phyloP scores from a whole-genome alignment of 75 land plant species.

The Chamaecyparis obtusa region DNA sequence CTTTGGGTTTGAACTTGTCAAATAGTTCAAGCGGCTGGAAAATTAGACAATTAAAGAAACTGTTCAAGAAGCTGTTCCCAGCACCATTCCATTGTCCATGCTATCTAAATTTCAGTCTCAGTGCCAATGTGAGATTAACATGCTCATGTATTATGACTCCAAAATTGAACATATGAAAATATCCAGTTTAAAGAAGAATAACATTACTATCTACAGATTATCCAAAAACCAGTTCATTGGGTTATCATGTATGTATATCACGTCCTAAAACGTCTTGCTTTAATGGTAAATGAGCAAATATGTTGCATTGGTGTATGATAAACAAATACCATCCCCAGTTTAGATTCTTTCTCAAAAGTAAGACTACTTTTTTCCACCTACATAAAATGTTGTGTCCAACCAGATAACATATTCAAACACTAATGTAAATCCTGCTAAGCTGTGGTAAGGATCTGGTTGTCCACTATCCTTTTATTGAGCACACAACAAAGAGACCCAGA shows the following conservation, averaged over 20 bases:
- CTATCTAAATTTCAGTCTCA: not conserved
- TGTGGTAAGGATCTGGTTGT: not conserved
- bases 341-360: not conserved
- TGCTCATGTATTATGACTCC: not conserved
- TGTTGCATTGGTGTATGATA: not conserved
- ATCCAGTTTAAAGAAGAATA: not conserved
- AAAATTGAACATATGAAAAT: not conserved
- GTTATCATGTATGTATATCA: not conserved
- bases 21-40: not conserved
- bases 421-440: not conserved
- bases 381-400: not conserved
- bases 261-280: not conserved
- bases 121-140: not conserved
- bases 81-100: not conserved
- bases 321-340: not conserved
- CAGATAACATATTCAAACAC: not conserved
- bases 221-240: not conserved
- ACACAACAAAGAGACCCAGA: not conserved
- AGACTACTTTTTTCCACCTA: not conserved
- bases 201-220: not conserved
- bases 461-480: not conserved
- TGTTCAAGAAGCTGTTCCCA: not conserved
- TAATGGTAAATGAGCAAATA: not conserved
- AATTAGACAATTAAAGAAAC: not conserved
- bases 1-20: not conserved